phyloP scores from a whole-genome alignment of 179 eudicot genomes.

The Beta lomatogona region DNA sequence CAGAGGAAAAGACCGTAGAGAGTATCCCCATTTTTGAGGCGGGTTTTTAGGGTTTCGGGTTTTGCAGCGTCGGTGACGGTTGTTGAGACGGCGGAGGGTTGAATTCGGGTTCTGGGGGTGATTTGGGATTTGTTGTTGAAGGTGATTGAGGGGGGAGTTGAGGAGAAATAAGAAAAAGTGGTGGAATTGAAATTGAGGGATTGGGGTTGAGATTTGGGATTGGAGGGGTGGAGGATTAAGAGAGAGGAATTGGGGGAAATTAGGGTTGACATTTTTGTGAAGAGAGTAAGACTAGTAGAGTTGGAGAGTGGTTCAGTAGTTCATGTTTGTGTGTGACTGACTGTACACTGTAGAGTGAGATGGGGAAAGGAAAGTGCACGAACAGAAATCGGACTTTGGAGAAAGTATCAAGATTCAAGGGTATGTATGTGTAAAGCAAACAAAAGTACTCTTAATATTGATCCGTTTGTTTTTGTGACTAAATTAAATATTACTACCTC shows the following conservation, averaged over 20 bases:
- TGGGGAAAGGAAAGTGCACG: too few species aligned
- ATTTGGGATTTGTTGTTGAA: neutral
- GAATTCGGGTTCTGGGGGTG: conserved; percentile 17
- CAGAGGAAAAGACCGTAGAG: conserved; percentile 85
- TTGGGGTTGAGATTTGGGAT: neutral
- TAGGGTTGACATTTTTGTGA: conserved; percentile 1
- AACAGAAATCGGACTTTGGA: too few species aligned
- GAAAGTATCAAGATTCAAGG: too few species aligned
- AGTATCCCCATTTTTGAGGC: conserved; percentile 67
- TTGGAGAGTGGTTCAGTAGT: too few species aligned
- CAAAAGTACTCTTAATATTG: too few species aligned
- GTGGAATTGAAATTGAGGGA: neutral
- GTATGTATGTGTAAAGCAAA: too few species aligned
- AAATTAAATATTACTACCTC: too few species aligned
- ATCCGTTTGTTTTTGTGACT: too few species aligned
- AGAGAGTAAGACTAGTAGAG: neutral
- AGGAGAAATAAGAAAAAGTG: neutral
- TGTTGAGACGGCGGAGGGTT: conserved; percentile 23
- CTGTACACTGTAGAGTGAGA: too few species aligned
- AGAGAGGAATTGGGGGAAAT: conserved; percentile 3
- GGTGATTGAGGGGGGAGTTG: neutral
- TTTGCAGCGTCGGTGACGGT: conserved; percentile 14
- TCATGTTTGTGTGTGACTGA: too few species aligned
- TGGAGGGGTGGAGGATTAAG: neutral
- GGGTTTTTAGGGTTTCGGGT: conserved; percentile 55